Evolutionary conservation across 768 basidiomycete species (phyloP).

Genomic region (Leccinum aurantiacum): DNA sequence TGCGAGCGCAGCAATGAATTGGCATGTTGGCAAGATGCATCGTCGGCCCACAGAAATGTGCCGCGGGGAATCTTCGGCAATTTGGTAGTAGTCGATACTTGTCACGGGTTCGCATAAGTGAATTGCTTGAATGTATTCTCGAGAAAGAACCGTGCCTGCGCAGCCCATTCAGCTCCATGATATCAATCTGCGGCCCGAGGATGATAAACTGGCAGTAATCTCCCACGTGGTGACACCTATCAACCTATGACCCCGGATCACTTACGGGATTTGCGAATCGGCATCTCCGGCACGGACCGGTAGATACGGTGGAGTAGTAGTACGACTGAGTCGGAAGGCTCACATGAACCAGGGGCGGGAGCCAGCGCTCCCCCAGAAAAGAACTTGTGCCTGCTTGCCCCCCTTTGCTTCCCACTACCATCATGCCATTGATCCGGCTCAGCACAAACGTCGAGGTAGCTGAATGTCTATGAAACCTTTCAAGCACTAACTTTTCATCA

Average conservation of each 20-base stretch:
- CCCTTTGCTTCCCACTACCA: neutral
- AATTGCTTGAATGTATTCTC: neutral
- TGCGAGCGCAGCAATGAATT: constrained; percentile 8
- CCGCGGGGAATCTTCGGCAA: neutral
- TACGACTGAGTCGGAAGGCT: no score
- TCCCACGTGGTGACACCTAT: no score
- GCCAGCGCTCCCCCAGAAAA: neutral
- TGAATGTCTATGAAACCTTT: neutral
- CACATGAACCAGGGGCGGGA: no score
- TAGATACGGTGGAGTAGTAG: no score
- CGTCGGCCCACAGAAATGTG: neutral
- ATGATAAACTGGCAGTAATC: no score
- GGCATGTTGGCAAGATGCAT: neutral
- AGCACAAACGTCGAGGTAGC: constrained; percentile 40
- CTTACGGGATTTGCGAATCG: no score
- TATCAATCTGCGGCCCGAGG: neutral
- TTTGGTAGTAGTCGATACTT: neutral
- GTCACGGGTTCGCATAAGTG: neutral
- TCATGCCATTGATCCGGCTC: constrained; percentile 41
- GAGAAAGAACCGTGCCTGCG: neutral
- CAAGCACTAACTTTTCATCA: neutral
- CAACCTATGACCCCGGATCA: no score
- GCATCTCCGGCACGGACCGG: no score
- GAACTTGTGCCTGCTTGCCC: neutral
- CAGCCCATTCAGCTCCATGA: neutral